Evolutionary conservation across 2,329 filamentous ascomycete genomes (phyloP).

Genomic region (Fusarium graminum): DNA sequence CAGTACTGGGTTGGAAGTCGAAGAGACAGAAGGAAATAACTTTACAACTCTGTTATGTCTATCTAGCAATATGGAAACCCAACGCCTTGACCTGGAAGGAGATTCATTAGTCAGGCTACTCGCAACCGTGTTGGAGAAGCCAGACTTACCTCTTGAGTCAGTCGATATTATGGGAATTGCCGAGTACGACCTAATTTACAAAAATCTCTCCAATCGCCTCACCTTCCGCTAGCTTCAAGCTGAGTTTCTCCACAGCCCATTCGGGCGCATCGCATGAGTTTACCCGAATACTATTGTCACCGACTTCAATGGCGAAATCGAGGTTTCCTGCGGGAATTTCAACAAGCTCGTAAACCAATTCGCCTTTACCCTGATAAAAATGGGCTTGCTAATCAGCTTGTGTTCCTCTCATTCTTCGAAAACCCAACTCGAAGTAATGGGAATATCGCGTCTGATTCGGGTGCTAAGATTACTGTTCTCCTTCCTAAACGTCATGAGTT

Average conservation of each 20-base stretch:
- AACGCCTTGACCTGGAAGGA: slow-evolving; percentile 11
- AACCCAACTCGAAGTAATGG: slow-evolving; percentile 38
- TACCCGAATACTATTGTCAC: slow-evolving; percentile 9
- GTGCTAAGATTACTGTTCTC: slow-evolving; percentile 26
- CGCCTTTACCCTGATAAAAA: slow-evolving; percentile 4
- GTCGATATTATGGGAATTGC: slow-evolving; percentile 1
- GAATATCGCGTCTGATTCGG: slow-evolving; percentile 36
- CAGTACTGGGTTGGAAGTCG: slow-evolving; percentile 10
- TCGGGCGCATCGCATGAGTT: slow-evolving; percentile 11
- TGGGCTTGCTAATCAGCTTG: slow-evolving; percentile 40
- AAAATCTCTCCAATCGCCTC: neutral
- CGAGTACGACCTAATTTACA: slow-evolving; percentile 5
- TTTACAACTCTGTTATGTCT: slow-evolving; percentile 5
- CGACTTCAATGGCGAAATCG: slow-evolving; percentile 9
- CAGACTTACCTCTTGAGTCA: neutral
- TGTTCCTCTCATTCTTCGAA: slow-evolving; percentile 41
- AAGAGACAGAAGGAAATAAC: neutral
- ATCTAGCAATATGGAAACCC: slow-evolving; percentile 16
- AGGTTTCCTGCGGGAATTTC: slow-evolving; percentile 2
- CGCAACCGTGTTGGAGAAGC: neutral
- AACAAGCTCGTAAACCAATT: slow-evolving; percentile 8
- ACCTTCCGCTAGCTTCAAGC: neutral
- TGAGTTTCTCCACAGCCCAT: slow-evolving; percentile 7
- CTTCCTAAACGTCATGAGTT: neutral
- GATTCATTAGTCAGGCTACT: slow-evolving; percentile 6